Evolutionary conservation across 768 basidiomycete genomes (phyloP).

Genomic region (Pholiota conissans): DNA sequence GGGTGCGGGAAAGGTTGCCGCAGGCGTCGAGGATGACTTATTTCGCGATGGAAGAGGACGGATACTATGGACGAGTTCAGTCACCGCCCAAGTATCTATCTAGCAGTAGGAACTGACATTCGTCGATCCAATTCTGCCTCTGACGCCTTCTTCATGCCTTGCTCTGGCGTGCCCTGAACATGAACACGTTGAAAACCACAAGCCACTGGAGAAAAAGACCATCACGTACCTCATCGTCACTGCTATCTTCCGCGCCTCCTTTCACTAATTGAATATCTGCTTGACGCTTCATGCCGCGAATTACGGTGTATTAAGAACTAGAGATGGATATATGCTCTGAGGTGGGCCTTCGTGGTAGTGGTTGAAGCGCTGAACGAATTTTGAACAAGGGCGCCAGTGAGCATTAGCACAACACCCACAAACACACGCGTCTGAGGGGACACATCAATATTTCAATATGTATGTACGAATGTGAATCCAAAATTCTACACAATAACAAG

Average conservation of each 20-base stretch:
- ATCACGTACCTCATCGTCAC: conserved; percentile 28
- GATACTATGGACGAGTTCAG: conserved; percentile 45
- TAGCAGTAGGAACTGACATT: conserved; percentile 37
- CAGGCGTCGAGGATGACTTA: conserved; percentile 15
- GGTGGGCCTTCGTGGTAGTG: background rate
- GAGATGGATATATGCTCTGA: background rate
- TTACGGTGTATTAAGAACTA: background rate
- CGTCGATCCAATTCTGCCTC: conserved; percentile 52
- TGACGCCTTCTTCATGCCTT: conserved; percentile 60
- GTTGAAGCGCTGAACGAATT: conserved; percentile 4
- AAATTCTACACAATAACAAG: background rate
- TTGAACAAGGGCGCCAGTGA: background rate
- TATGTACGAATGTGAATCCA: background rate
- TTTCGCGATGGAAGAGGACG: conserved; percentile 59
- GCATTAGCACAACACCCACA: background rate
- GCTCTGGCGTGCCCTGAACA: conserved; percentile 21
- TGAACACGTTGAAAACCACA: background rate
- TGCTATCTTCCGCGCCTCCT: conserved; percentile 38
- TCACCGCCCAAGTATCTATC: background rate
- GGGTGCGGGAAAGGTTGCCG: conserved; percentile 20
- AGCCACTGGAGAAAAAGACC: background rate
- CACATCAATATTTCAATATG: no score
- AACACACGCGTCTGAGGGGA: background rate
- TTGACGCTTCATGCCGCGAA: conserved; percentile 60
- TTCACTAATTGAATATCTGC: conserved; percentile 73